phyloP scores from a whole-genome alignment of 441 rosid genomes.

The Populus tomentosa region DNA sequence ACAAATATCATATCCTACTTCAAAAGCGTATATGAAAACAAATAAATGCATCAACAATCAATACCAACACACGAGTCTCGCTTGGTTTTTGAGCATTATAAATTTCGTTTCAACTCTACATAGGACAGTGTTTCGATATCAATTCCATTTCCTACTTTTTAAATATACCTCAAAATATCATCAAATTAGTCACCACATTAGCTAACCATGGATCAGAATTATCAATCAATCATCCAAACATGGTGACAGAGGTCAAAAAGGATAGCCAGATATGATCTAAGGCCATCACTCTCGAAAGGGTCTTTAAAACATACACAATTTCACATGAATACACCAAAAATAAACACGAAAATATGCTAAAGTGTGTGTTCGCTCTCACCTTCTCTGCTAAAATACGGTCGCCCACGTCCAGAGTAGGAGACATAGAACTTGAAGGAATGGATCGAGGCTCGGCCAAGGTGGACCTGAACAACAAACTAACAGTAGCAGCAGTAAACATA shows the following conservation, averaged over 20 bases:
- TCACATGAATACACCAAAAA: background rate
- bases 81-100: background rate
- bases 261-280: no score
- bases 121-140: background rate
- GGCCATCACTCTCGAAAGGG: background rate
- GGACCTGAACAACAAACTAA: conserved; percentile 66
- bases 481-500: conserved; percentile 74
- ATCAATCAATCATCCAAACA: no score
- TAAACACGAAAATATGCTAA: no score
- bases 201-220: background rate
- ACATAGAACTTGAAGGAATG: conserved; percentile 93
- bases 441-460: conserved; percentile 92
- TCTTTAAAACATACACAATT: background rate
- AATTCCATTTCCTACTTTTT: background rate
- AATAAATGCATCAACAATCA: background rate
- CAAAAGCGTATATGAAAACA: background rate
- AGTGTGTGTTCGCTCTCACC: conserved; percentile 38
- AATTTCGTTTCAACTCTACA: background rate
- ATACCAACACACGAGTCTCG: background rate
- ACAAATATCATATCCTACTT: background rate
- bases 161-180: background rate
- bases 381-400: conserved; percentile 93
- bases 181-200: background rate
- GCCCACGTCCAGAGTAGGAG: conserved; percentile 90
- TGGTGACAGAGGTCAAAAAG: no score